Evolutionary conservation across 225 moss, liverwort and hornwort species (phyloP).

Genomic region (Sphagnum tenellum): DNA sequence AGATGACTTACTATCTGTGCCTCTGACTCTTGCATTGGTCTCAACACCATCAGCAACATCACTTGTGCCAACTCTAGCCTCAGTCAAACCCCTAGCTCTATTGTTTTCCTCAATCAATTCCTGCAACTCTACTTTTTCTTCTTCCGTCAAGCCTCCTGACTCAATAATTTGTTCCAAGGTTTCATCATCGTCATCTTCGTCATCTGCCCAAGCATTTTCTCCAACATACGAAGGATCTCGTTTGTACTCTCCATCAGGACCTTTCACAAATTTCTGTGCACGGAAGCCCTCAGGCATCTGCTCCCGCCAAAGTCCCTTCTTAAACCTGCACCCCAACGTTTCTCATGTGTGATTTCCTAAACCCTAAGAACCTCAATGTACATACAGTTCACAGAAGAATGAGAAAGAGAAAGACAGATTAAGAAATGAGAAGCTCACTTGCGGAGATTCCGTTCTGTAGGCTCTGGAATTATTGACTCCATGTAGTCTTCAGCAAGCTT

Average conservation of each 20-base stretch:
- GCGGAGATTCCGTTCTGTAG: conserved; percentile 45
- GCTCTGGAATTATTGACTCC: conserved; percentile 80
- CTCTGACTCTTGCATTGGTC: too few species aligned
- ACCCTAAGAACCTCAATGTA: not conserved
- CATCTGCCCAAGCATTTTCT: conserved; percentile 48
- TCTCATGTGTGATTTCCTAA: not conserved
- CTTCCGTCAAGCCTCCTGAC: conserved; percentile 28
- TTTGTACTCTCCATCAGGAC: conserved; percentile 54
- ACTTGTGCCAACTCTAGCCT: conserved; percentile 12
- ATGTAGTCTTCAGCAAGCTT: conserved; percentile 45
- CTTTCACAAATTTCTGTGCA: conserved; percentile 51
- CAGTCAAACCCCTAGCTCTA: conserved; percentile 19
- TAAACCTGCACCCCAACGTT: conserved; percentile 40
- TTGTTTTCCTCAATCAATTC: conserved; percentile 38
- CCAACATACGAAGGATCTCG: conserved; percentile 65
- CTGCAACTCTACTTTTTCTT: conserved; percentile 46
- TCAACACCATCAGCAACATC: not conserved
- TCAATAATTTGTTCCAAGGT: conserved; percentile 34
- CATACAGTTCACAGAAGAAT: not conserved
- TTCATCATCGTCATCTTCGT: conserved; percentile 26
- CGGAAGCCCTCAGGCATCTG: conserved; percentile 55
- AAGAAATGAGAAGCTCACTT: conserved; percentile 23
- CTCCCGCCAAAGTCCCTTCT: conserved; percentile 53
- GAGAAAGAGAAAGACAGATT: not conserved
- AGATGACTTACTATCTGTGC: too few species aligned